Base-by-base conservation (phyloP, 148 eudicot species). In the Chenopodium quinoa region DNA sequence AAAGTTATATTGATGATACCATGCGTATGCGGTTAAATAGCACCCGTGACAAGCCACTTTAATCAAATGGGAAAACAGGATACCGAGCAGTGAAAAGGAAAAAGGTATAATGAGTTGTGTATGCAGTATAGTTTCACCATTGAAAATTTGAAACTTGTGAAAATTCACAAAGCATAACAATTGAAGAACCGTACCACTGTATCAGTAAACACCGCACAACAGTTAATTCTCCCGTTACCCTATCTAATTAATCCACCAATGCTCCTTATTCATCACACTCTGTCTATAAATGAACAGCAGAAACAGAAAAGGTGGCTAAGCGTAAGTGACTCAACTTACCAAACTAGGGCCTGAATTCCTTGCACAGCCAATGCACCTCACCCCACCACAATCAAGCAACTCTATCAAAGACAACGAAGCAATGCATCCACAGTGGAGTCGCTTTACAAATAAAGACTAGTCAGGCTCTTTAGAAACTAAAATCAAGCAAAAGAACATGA, bases 391-490 rank as follows among this genome's bases (percentile, higher is more conserved):
- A 81, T 96, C 98, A 58, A 96, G 92, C 79, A 96, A 85, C 89
- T 90, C 97, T 31, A 96, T 85, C 80, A 90, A 92, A 80, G 93
- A 77, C 84, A 86, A 83, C 20, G 98, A 96, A 87, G 95, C 94
- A 85, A 96, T 90, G 88, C 99, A 96, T 84, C 99, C 99, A 86
- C 99, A 96, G 86, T 96, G 99, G 74, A 96, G 95, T 74, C 86
- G 92, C 99, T 96, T 94, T 58, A 79, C 82, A 80, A 25, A 82
- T 29, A 80, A 83, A 82, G 71, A 71, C 20, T 27, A 77, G 46
- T 83, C 47, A 83, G 80, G 58, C 68, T 67, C 58, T 68, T 75
- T n/a, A 66, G 31, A 56, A 47, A n/a, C 78, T 68, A 87, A 75
- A 76, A 69, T 77, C 22, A 85, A 79, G 47, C 8, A 44, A 40